A percentile compares a stretch with the other conserved stretches of the same genome.
Conservation (phyloP, 179 eudicot genomes). For the Pouteria campechiana region DNA sequence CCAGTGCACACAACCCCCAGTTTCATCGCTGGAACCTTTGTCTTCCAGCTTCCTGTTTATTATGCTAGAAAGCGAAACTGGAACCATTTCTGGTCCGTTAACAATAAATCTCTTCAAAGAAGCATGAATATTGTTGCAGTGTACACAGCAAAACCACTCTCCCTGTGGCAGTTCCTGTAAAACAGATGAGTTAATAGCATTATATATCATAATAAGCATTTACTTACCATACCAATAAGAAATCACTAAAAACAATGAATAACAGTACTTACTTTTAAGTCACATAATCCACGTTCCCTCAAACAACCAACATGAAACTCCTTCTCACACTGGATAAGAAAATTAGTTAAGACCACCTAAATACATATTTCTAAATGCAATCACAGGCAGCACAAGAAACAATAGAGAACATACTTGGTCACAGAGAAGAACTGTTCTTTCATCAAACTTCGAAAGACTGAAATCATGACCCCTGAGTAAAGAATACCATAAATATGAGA, state of each 20-base stretch:
- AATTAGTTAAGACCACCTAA: background rate
- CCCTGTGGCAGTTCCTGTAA: slow-evolving; percentile 76
- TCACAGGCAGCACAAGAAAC: background rate
- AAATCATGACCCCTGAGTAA: slow-evolving; percentile 74
- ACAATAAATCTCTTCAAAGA: slow-evolving; percentile 36
- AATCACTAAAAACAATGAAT: background rate
- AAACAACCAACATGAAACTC: slow-evolving; percentile 95
- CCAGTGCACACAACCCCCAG: slow-evolving; percentile 53
- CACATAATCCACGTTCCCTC: slow-evolving; percentile 58
- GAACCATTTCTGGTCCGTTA: slow-evolving; percentile 40
- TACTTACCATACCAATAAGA: no score
- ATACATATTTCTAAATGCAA: background rate
- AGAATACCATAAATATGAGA: no score
- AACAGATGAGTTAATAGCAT: no score
- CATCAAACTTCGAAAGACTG: slow-evolving; percentile 74
- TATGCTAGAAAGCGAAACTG: slow-evolving; percentile 28
- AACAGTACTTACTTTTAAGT: slow-evolving; percentile 52
- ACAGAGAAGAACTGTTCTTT: slow-evolving; percentile 80
- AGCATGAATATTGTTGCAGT: slow-evolving; percentile 53
- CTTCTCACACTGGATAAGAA: slow-evolving; percentile 66
- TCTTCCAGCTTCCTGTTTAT: slow-evolving; percentile 32
- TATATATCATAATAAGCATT: no score
- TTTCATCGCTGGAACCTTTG: slow-evolving; percentile 29
- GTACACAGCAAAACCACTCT: slow-evolving; percentile 84
- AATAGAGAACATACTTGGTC: slow-evolving; percentile 56